Base-by-base conservation (phyloP, 345 rosid genomes). In the Eucalyptus sp. region DNA sequence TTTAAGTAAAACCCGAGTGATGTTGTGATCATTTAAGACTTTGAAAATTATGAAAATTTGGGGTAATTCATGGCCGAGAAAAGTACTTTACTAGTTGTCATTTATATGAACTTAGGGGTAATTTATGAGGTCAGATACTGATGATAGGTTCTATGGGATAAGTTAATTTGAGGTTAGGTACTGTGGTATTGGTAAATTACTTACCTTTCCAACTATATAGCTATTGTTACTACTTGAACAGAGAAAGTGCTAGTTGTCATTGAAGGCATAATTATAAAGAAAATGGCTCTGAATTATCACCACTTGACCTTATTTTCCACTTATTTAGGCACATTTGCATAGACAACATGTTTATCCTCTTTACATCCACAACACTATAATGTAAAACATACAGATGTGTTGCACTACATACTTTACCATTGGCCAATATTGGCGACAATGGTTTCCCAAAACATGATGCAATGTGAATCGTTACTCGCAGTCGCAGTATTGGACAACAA, bases 11-110 rank as follows among this genome's bases (percentile, higher is more conserved):
- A 52, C 10, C 37, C 22, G 10, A 66, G 41, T 15, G 18, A 66
- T n/a, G 20, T 66, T 14, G 33, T 33, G 41, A n/a, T 62, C 9
- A 29, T 3, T 18, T 29, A 62, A 62, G 37, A 62, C 18, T 29
- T 62, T 29, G 9, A 6, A 29, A 12, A 25, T 60, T 60, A 27
- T 27, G 18, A 62, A n/a, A 62, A 29, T 12, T 13, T 62, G 0
- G 1, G 10, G 71, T 29, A 29, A 29, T 29, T 29, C 10, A 0
- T 64, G 8, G 0, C 0, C 6, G 3, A 3, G 5, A 31, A 31
- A 66, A 33, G 6, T 66, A 15, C 41, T n/a, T 31, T 31, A 66
- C 11, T 8, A 68, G 13, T 10, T 37, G 81, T 71, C 44, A 5
- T 71, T 33, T 33, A 8, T 20, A 68, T 3, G 24, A 20, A 64